Evolutionary conservation across 371 early-diverging fungal species (phyloP), one percentile per base, ranked within the genome.

Genomic region (Rhizopus delemar): DNA sequence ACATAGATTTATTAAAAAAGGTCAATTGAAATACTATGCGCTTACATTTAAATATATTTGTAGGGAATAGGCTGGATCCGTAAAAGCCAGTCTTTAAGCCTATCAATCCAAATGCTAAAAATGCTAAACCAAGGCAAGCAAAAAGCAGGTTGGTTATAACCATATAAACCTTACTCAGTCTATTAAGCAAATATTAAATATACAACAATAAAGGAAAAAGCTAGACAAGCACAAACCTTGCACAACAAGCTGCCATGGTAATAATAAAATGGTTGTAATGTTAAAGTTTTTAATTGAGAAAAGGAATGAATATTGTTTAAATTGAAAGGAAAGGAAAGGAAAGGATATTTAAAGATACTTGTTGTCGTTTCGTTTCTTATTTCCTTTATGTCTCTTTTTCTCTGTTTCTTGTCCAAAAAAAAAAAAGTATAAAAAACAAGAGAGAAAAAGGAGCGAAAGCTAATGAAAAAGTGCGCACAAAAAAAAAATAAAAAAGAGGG

Each of bases 81-180:
- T 54, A 46, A 43, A 79, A 76, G 12, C 65, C 65, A 48, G 66
- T 62, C 54, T 51, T 58, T 36, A 66, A 48, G 28, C 80, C 80
- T 39, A 79, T 67, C 51, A 79, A 57, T 22, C 80, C 77, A 57
- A 76, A 71, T 11, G 71, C 75, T 33, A 79, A 53, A 59, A 63
- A 79, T 31, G 75, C 77, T n/a, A 69, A 13, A 32, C 80, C 80
- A 34, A 79, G 65, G 62, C 71, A 72, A 29, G 70, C 68, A 54
- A 73, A 76, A 22, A 79, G 64, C 31, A 69, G 46, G 55, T 79
- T 79, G 55, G 80, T 76, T 36, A 68, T 62, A 38, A 79, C 51
- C 68, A 76, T 69, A 50, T 79, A 79, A 60, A 68, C 57, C 53
- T 73, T 79, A 59, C 80, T 74, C 59, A 79, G 66, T 66, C 80